A percentile compares a stretch with the other conserved stretches of the same genome.
phyloP scores from a whole-genome alignment of 2,329 filamentous ascomycete species.

The Didymella sp. region DNA sequence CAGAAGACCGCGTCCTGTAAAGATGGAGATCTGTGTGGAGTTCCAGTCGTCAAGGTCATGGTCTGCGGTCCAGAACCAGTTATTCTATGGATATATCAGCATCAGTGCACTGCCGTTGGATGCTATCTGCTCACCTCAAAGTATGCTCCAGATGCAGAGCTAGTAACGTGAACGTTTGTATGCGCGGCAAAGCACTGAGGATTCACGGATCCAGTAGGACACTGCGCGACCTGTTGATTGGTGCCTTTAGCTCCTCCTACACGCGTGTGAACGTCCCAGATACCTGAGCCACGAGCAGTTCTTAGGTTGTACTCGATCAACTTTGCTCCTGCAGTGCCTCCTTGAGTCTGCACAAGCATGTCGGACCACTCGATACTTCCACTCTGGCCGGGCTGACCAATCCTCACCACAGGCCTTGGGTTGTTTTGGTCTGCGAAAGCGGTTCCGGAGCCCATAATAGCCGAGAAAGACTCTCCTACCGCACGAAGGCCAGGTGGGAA shows the following conservation, averaged over 20 bases:
- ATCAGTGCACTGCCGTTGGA: neutral
- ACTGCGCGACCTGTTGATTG: conserved; percentile 76
- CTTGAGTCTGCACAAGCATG: conserved; percentile 74
- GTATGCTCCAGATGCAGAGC: conserved; percentile 67
- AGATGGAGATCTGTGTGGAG: conserved; percentile 78
- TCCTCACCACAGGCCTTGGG: conserved; percentile 70
- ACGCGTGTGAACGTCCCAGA: conserved; percentile 90
- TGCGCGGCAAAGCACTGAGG: conserved; percentile 76
- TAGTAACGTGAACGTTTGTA: conserved; percentile 58
- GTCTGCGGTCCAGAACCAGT: conserved; percentile 68
- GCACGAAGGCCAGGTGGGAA: conserved; percentile 76
- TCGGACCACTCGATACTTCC: conserved; percentile 76
- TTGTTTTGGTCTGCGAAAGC: conserved; percentile 56
- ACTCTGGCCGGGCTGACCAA: conserved; percentile 69
- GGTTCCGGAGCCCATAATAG: conserved; percentile 79
- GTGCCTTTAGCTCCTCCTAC: conserved; percentile 83
- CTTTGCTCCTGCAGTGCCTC: conserved; percentile 71
- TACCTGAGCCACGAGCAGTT: conserved; percentile 59
- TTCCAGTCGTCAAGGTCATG: conserved; percentile 84
- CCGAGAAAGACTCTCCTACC: conserved; percentile 83
- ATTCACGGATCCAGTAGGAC: conserved; percentile 71
- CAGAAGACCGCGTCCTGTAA: conserved; percentile 82
- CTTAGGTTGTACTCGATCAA: conserved; percentile 77
- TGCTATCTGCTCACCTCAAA: conserved; percentile 66
- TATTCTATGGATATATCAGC: conserved; percentile 19